phyloP scores from a whole-genome alignment of 441 rosid genomes.

The Croton setiger region DNA sequence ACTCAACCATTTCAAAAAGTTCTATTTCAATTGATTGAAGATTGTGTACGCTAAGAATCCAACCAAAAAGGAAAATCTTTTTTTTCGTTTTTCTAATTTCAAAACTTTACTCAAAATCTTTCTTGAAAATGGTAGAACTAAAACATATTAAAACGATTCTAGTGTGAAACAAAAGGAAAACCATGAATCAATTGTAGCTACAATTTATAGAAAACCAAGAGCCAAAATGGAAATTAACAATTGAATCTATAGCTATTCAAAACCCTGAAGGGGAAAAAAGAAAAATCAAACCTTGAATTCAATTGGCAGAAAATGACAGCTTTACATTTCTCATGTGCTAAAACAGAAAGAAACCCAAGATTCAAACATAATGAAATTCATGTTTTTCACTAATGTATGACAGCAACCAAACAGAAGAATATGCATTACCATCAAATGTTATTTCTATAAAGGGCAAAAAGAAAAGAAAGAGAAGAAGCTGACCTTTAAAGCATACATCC shows the following conservation, averaged over 20 bases:
- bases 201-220: background rate
- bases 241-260: background rate
- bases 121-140: conserved; percentile 4
- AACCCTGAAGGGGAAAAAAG: background rate
- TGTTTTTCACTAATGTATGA: background rate
- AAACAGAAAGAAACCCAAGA: conserved; percentile 11
- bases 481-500: conserved; percentile 26
- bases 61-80: background rate
- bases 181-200: background rate
- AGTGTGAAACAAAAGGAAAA: background rate
- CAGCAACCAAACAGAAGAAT: background rate
- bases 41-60: background rate
- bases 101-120: conserved; percentile 7
- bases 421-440: conserved; percentile 9
- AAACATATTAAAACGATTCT: background rate
- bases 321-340: conserved; percentile 8
- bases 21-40: background rate
- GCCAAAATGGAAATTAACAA: background rate
- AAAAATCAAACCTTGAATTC: conserved; percentile 1
- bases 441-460: background rate
- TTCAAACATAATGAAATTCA: background rate
- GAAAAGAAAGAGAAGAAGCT: conserved; percentile 7
- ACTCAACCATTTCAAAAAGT: background rate
- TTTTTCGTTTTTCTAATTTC: background rate
- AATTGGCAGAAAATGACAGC: background rate